Evolutionary conservation across 2,329 filamentous ascomycete species (phyloP), one percentile per base, ranked within the genome.

Genomic region (Volutella citrinella): DNA sequence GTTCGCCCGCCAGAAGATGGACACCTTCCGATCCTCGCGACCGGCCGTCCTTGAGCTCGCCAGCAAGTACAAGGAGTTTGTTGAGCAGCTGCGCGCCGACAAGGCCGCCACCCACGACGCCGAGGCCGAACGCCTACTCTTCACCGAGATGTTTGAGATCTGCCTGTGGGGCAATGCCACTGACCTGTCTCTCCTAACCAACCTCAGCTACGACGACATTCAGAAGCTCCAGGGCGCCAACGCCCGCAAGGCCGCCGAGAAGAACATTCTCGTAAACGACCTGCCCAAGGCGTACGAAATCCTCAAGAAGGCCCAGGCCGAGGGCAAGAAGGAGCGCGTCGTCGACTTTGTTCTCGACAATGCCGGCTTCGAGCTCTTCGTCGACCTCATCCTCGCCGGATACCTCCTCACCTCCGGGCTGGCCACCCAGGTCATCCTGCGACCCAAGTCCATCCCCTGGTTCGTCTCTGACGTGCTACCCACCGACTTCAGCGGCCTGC

Each of bases 151-250:
- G 84, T 90, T 84, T 63, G 88, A 96, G 69, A 93, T 96, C 50
- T 96, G 90, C 58, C 76, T 97, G 3, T 97, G 91, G 91, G 91
- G 91, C 10, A 97, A 97, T 60, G 93, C 91, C 3, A 97, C 91
- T 0, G 93, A 97, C 60, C 72, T 97, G 11, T 95, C 88, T 1
- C 82, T 97, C 14, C 72, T 97, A 35, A 95, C 90, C 1, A 89
- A 84, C 50, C 74, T 96, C 36, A 87, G 85, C 3, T 95, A 95
- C 61, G 90, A 96, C 52, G 93, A 97, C 55, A 94, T 98, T 46
- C 91, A 97, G 66, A 95, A 95, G 62, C 74, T 97, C 9, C 93
- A 98, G 68, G 91, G 91, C 12, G 82, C 86, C 7, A 76, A 90
- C 52, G 89, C 91, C 10, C 78, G 91, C 46, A 94, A 95, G 60